Percentiles rank a stretch among this genome's conserved stretches.
Conservation (phyloP, 352 stramenopile species). For the Phytophthora cactorum region DNA sequence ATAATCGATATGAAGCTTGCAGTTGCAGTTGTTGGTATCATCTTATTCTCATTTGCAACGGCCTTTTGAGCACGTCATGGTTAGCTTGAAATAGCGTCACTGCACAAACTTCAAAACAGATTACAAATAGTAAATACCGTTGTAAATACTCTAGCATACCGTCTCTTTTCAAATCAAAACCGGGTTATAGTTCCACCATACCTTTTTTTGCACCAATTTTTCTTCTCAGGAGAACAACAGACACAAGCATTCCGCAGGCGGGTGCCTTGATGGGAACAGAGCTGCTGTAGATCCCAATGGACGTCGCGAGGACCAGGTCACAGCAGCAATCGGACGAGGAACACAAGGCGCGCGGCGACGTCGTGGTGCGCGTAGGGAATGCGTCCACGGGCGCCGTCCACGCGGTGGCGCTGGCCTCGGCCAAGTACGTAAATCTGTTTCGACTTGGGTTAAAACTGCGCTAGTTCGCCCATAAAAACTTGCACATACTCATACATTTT, state of each 20-base stretch:
- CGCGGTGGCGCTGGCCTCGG: slow-evolving; percentile 42
- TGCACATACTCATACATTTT: slow-evolving; percentile 22
- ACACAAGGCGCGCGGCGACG: slow-evolving; percentile 23
- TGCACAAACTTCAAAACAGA: neutral
- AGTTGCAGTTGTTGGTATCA: neutral
- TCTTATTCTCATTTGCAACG: neutral
- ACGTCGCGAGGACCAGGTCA: slow-evolving; percentile 26
- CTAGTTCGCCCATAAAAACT: slow-evolving; percentile 8
- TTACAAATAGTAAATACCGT: neutral
- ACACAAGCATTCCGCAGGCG: slow-evolving; percentile 28
- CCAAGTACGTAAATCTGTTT: slow-evolving; percentile 50
- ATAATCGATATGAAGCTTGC: slow-evolving; percentile 20
- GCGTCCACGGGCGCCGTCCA: slow-evolving; percentile 50
- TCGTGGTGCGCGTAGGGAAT: slow-evolving; percentile 56
- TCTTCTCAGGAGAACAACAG: slow-evolving; percentile 24
- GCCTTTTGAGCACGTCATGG: neutral
- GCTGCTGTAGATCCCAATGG: slow-evolving; percentile 32
- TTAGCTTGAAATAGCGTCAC: slow-evolving; percentile 1
- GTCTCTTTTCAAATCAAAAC: neutral
- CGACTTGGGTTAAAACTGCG: slow-evolving; percentile 22
- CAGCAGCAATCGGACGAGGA: slow-evolving; percentile 35
- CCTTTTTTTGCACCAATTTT: slow-evolving; percentile 21
- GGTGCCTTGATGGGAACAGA: slow-evolving; percentile 45
- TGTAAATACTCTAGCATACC: neutral
- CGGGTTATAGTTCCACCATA: neutral